These are phyloP conservation scores for Kwoniella dendrophila DNA, from an alignment of 768 basidiomycete species.

Conservation along the genomic window DNA sequence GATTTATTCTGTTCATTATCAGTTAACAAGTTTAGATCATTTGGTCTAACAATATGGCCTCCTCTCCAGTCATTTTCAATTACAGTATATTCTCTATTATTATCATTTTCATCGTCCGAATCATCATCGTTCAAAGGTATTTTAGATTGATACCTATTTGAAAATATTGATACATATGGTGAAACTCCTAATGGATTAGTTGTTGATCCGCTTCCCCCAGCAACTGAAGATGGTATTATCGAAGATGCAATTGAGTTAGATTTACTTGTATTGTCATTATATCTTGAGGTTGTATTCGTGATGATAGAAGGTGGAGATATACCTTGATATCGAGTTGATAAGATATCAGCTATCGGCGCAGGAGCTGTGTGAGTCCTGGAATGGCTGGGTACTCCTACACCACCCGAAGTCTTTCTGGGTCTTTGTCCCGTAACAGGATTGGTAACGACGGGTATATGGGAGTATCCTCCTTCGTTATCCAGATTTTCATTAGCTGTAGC, in stretches of 20 bases:
- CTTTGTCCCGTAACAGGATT: slow-evolving; percentile 23
- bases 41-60: slow-evolving; percentile 27
- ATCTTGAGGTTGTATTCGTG: not conserved
- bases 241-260: slow-evolving; percentile 6
- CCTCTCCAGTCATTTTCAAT: slow-evolving; percentile 51
- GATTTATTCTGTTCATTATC: slow-evolving; percentile 9
- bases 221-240: too few species aligned
- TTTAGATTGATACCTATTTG: slow-evolving; percentile 30
- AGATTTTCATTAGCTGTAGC: not conserved
- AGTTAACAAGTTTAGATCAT: slow-evolving; percentile 2
- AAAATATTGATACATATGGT: slow-evolving; percentile 43
- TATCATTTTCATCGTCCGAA: slow-evolving; percentile 43
- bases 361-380: slow-evolving; percentile 5
- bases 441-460: slow-evolving; percentile 9
- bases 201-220: not conserved
- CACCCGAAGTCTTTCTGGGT: slow-evolving; percentile 14
- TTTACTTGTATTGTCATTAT: not conserved
- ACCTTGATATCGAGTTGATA: slow-evolving; percentile 37
- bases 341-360: slow-evolving; percentile 34
- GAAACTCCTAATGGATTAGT: slow-evolving; percentile 13
- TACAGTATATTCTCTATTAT: slow-evolving; percentile 32
- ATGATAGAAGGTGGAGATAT: slow-evolving; percentile 7
- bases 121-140: slow-evolving; percentile 42
- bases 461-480: slow-evolving; percentile 5
- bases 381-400: slow-evolving; percentile 1